Percentiles rank a stretch among this genome's conserved stretches.
These are phyloP conservation scores for Amanita molliuscula DNA, from an alignment of 768 basidiomycete species.

Conservation along the genomic window DNA sequence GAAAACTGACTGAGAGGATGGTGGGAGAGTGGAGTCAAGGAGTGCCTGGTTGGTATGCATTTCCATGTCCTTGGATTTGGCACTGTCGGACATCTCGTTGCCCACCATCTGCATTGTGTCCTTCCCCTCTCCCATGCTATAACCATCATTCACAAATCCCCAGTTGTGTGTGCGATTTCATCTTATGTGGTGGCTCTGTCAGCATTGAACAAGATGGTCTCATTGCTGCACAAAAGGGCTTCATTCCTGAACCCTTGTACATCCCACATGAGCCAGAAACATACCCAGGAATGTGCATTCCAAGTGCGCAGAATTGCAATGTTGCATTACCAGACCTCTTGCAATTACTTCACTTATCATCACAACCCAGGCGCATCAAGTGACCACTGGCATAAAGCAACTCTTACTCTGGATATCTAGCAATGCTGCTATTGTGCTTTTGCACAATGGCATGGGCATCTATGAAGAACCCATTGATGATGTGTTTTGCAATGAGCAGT, in stretches of 20 bases:
- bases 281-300: constrained; percentile 5
- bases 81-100: constrained; percentile 72
- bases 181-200: constrained; percentile 25
- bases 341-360: constrained; percentile 73
- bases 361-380: constrained; percentile 67
- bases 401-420: constrained; percentile 58
- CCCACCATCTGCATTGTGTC: constrained; percentile 64
- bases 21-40: no score
- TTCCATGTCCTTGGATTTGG: constrained; percentile 76
- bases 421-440: constrained; percentile 75
- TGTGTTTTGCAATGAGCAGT: constrained; percentile 62
- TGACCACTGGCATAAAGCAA: constrained; percentile 40
- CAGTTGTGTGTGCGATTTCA: constrained; percentile 23
- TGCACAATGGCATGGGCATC: constrained; percentile 92
- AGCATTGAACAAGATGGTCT: constrained; percentile 41
- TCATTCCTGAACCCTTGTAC: constrained; percentile 39
- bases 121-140: constrained; percentile 44
- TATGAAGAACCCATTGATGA: constrained; percentile 67
- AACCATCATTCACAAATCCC: constrained; percentile 58
- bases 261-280: constrained; percentile 5
- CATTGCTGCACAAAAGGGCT: constrained; percentile 28
- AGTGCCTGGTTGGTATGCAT: no score
- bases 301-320: no score
- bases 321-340: constrained; percentile 10
- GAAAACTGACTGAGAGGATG: no score